phyloP scores from a whole-genome alignment of 345 rosid species.

The Pistacia atlantica region DNA sequence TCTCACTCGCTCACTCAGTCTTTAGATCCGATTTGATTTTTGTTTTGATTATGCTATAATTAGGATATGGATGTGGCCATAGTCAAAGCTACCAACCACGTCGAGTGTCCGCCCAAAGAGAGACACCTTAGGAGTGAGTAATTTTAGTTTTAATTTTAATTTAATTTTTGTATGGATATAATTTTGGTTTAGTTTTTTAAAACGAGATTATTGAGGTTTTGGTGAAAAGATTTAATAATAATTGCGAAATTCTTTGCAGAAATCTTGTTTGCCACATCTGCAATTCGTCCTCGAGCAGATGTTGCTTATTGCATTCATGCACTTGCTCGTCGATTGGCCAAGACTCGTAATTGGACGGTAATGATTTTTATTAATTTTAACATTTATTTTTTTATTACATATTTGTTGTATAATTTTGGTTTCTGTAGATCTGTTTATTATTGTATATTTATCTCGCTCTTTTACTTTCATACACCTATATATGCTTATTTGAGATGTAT shows the following conservation, averaged over 20 bases:
- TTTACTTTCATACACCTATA: neutral
- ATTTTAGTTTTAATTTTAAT: constrained; percentile 14
- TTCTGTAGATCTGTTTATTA: neutral
- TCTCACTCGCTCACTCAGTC: too few relatives aligned
- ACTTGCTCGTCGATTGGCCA: constrained; percentile 75
- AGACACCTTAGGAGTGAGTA: constrained; percentile 85
- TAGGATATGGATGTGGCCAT: constrained; percentile 98
- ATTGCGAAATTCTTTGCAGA: constrained; percentile 40
- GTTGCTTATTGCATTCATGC: constrained; percentile 90
- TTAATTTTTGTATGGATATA: neutral
- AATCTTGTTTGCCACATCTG: constrained; percentile 69
- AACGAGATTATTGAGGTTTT: neutral
- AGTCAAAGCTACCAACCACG: constrained; percentile 97
- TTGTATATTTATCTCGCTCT: neutral
- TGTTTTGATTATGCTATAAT: constrained; percentile 14
- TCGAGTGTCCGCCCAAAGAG: constrained; percentile 97
- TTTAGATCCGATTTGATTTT: constrained; percentile 11
- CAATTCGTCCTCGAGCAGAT: constrained; percentile 86
- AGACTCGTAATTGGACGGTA: constrained; percentile 95
- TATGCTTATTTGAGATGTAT: neutral
- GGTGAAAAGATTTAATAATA: neutral
- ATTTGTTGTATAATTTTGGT: neutral
- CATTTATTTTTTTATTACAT: neutral
- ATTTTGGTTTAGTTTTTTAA: too few relatives aligned
- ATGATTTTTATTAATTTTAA: neutral